Conservation (phyloP, 148 eudicot species). For the Polygonum maritimum region DNA sequence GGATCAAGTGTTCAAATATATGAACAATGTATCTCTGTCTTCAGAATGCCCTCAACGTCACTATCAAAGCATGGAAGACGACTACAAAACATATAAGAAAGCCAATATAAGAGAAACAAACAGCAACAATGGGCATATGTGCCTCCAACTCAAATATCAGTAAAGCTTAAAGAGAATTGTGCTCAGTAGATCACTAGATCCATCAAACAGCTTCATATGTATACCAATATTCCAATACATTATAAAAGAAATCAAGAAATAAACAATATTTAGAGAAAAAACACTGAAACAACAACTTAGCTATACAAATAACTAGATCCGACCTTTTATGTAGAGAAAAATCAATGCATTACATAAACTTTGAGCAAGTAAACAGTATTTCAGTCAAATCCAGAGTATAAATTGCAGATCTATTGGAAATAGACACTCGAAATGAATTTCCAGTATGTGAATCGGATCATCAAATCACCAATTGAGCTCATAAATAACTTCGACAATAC, state of each 20-base stretch:
- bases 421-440: neutral
- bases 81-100: constrained; percentile 13
- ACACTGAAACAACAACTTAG: neutral
- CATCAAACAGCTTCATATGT: neutral
- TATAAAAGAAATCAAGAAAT: neutral
- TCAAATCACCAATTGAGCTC: neutral
- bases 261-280: neutral
- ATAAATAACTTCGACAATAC: too few species aligned
- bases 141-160: neutral
- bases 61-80: constrained; percentile 23
- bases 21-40: neutral
- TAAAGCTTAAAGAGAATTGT: neutral
- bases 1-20: neutral
- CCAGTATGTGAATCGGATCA: neutral
- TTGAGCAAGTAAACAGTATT: neutral
- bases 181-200: neutral
- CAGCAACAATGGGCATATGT: neutral
- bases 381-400: neutral
- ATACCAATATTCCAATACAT: neutral
- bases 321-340: neutral
- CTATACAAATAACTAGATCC: neutral
- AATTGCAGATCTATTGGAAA: constrained; percentile 8
- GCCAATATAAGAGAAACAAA: neutral
- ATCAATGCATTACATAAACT: neutral
- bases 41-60: constrained; percentile 6